These are phyloP conservation scores for Spathaspora gorwiae DNA, from an alignment of 805 yeast genomes.

Conservation along the genomic window DNA sequence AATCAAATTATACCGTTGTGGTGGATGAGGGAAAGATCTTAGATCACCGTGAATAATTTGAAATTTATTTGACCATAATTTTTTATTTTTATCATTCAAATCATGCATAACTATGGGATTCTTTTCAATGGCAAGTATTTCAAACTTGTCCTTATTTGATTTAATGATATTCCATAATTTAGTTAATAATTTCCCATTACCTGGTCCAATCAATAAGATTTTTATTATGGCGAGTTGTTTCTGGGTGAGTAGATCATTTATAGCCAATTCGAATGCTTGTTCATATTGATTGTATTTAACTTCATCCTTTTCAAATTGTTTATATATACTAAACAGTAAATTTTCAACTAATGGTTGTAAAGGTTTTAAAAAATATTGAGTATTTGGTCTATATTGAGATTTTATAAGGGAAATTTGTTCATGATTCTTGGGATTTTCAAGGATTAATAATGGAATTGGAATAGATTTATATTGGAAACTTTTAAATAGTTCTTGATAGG, in stretches of 20 bases:
- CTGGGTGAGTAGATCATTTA: conserved; percentile 20
- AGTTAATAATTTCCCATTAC: conserved; percentile 77
- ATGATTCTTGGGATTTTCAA: background rate
- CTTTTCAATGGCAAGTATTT: conserved; percentile 61
- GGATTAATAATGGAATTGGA: conserved; percentile 1
- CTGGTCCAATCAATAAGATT: conserved; percentile 77
- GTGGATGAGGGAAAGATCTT: conserved; percentile 35
- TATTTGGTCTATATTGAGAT: background rate
- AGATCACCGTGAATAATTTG: conserved; percentile 55
- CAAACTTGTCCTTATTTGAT: background rate
- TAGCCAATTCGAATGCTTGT: conserved; percentile 55
- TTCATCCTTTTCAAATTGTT: conserved; percentile 65
- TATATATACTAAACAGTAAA: conserved; percentile 57
- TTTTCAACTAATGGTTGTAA: conserved; percentile 65
- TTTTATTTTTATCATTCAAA: conserved; percentile 45
- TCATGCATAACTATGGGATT: conserved; percentile 56
- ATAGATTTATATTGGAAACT: conserved; percentile 1
- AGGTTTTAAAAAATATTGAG: conserved; percentile 35
- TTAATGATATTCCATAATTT: conserved; percentile 10
- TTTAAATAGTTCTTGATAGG: background rate
- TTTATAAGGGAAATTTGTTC: background rate
- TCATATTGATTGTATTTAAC: conserved; percentile 68
- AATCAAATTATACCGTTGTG: conserved; percentile 32
- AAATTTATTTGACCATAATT: conserved; percentile 51
- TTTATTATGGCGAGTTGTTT: background rate